phyloP scores from a whole-genome alignment of 1,139 yeast species.

The Diutina rugosa region DNA sequence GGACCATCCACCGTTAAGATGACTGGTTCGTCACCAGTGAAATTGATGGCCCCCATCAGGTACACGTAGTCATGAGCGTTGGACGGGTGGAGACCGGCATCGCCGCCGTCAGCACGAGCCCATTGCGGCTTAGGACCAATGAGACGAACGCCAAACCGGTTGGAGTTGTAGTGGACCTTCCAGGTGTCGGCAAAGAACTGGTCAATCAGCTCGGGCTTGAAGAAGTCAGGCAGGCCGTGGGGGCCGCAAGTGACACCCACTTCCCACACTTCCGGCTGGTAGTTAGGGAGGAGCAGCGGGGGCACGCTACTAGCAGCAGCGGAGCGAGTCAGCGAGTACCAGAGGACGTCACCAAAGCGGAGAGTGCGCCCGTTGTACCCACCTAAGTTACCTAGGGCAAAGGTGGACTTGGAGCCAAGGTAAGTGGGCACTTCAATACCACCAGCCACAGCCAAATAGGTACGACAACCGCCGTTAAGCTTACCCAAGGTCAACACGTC shows the following conservation, averaged over 20 bases:
- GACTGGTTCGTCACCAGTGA: constrained; percentile 97
- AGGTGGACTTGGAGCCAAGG: constrained; percentile 91
- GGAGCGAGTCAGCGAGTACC: constrained; percentile 44
- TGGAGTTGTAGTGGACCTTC: constrained; percentile 95
- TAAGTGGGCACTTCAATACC: constrained; percentile 92
- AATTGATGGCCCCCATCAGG: constrained; percentile 90
- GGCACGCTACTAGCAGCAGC: constrained; percentile 51
- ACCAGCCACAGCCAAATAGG: constrained; percentile 81
- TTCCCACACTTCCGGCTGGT: constrained; percentile 50
- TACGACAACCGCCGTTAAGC: constrained; percentile 69
- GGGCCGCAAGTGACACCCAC: constrained; percentile 96
- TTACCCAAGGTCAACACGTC: constrained; percentile 75
- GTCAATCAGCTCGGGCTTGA: constrained; percentile 58
- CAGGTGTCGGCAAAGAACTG: constrained; percentile 68
- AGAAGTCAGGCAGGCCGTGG: constrained; percentile 94
- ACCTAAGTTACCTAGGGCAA: constrained; percentile 89
- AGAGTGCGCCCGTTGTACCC: constrained; percentile 89
- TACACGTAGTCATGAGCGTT: constrained; percentile 96
- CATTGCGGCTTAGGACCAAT: constrained; percentile 94
- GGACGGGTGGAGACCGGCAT: constrained; percentile 95
- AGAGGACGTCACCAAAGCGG: constrained; percentile 84
- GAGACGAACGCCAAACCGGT: constrained; percentile 88
- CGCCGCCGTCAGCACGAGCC: constrained; percentile 98
- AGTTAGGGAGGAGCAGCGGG: constrained; percentile 42
- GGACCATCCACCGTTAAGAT: constrained; percentile 96